A percentile compares a stretch with the other conserved stretches of the same genome.
phyloP scores from a whole-genome alignment of 768 basidiomycete species.

The Boletellus sp. region DNA sequence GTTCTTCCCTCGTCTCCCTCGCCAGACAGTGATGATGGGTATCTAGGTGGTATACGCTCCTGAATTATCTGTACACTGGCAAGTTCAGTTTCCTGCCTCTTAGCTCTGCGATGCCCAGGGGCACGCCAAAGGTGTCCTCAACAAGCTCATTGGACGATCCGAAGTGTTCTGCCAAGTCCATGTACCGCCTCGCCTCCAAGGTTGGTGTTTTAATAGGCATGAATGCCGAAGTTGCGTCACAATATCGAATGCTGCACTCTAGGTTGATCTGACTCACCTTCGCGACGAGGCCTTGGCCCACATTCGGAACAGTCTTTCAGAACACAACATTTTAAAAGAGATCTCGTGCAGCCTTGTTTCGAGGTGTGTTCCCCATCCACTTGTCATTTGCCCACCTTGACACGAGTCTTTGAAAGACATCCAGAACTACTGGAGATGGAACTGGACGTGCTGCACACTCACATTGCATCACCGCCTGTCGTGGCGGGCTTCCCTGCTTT shows the following conservation, averaged over 20 bases:
- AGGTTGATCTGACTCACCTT: constrained; percentile 21
- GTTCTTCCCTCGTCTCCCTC: neutral
- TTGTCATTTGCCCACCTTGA: neutral
- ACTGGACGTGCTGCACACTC: constrained; percentile 17
- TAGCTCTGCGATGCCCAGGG: constrained; percentile 12
- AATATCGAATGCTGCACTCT: neutral
- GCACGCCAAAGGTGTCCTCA: neutral
- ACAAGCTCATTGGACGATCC: neutral
- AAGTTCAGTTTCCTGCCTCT: constrained; percentile 33
- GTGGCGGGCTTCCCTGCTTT: constrained; percentile 11
- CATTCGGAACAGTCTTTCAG: constrained; percentile 17
- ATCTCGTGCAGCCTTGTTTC: constrained; percentile 17
- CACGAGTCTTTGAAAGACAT: constrained; percentile 6
- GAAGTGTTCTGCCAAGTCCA: constrained; percentile 41
- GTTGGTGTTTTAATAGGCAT: constrained; percentile 14
- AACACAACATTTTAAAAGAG: constrained; percentile 24
- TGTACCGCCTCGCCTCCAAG: constrained; percentile 42
- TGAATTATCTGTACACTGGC: constrained; percentile 39
- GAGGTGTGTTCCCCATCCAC: constrained; percentile 8
- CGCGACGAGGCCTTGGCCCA: constrained; percentile 15
- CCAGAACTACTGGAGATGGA: constrained; percentile 20
- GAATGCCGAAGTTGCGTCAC: neutral
- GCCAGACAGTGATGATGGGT: neutral
- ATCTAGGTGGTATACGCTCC: constrained; percentile 35
- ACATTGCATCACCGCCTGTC: constrained; percentile 14